These are phyloP conservation scores for Isabelozyma rhagii DNA, from an alignment of 805 yeast species.

Conservation along the genomic window DNA sequence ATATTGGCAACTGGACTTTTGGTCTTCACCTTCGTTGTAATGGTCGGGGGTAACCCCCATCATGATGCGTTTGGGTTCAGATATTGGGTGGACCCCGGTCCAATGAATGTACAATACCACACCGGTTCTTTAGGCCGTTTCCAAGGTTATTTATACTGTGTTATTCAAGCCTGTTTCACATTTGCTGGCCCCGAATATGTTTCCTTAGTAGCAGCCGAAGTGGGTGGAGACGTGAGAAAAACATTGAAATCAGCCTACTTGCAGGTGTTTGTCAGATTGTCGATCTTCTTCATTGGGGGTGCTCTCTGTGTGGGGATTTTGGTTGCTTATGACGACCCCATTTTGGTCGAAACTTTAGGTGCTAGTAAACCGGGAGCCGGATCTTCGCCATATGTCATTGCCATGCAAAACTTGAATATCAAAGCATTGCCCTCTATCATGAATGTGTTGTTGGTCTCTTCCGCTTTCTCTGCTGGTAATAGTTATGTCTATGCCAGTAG, in stretches of 20 bases:
- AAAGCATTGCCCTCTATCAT: constrained; percentile 43
- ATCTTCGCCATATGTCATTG: constrained; percentile 48
- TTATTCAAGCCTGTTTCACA: constrained; percentile 71
- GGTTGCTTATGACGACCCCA: constrained; percentile 66
- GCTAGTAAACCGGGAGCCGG: constrained; percentile 63
- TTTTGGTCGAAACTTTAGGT: constrained; percentile 53
- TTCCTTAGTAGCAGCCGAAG: constrained; percentile 83
- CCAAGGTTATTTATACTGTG: constrained; percentile 68
- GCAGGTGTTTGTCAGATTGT: constrained; percentile 66
- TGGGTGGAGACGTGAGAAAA: constrained; percentile 59
- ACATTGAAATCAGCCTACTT: constrained; percentile 77
- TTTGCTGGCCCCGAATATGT: constrained; percentile 87
- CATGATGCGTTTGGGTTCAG: constrained; percentile 53
- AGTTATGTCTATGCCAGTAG: constrained; percentile 47
- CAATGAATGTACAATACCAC: constrained; percentile 22
- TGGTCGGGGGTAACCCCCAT: constrained; percentile 85
- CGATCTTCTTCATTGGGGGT: constrained; percentile 68
- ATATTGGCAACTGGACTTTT: constrained; percentile 72
- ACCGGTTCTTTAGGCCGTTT: constrained; percentile 62
- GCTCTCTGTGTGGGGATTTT: constrained; percentile 76
- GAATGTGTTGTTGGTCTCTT: constrained; percentile 39
- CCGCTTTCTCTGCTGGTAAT: constrained; percentile 49
- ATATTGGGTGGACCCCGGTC: constrained; percentile 41
- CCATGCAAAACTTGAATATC: constrained; percentile 47
- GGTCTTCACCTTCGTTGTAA: constrained; percentile 70